Conservation (phyloP, 805 yeast genomes). For the Candida sonorensis region DNA sequence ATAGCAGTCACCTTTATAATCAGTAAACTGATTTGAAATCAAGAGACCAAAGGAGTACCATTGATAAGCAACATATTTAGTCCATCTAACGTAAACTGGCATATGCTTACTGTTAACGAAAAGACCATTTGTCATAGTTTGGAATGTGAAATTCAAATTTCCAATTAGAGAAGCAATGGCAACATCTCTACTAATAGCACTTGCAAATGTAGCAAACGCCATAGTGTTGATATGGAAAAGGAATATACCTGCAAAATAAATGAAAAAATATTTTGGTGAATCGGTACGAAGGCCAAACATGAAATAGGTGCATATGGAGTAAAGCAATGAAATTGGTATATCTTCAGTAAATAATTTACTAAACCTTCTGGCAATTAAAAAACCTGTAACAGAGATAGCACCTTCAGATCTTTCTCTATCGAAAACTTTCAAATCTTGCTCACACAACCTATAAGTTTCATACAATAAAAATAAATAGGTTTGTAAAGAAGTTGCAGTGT, state of each 20-base stretch:
- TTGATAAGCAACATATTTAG: slow-evolving; percentile 64
- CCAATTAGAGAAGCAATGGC: slow-evolving; percentile 54
- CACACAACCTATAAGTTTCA: slow-evolving; percentile 53
- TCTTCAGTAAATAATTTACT: slow-evolving; percentile 67
- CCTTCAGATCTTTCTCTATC: slow-evolving; percentile 69
- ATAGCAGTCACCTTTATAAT: slow-evolving; percentile 52
- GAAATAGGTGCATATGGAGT: slow-evolving; percentile 58
- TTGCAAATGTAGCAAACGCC: slow-evolving; percentile 44
- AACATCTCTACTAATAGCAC: slow-evolving; percentile 55
- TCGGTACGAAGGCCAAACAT: slow-evolving; percentile 64
- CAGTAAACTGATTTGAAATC: slow-evolving; percentile 57
- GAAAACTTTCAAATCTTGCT: slow-evolving; percentile 45
- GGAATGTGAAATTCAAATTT: slow-evolving; percentile 61
- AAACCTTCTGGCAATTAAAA: slow-evolving; percentile 55
- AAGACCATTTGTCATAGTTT: slow-evolving; percentile 75
- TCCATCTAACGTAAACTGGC: slow-evolving; percentile 87
- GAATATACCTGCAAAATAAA: slow-evolving; percentile 54
- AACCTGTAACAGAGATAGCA: slow-evolving; percentile 61
- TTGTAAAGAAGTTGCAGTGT: slow-evolving; percentile 46
- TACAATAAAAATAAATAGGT: slow-evolving; percentile 49
- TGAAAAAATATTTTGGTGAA: slow-evolving; percentile 44
- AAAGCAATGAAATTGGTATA: slow-evolving; percentile 51
- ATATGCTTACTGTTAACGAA: slow-evolving; percentile 64
- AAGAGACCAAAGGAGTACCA: slow-evolving; percentile 77
- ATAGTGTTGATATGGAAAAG: slow-evolving; percentile 51